A percentile compares a stretch with the other conserved stretches of the same genome.
phyloP scores from a whole-genome alignment of 1,284 basidiomycete genomes.

The Microbotryum violaceum region DNA sequence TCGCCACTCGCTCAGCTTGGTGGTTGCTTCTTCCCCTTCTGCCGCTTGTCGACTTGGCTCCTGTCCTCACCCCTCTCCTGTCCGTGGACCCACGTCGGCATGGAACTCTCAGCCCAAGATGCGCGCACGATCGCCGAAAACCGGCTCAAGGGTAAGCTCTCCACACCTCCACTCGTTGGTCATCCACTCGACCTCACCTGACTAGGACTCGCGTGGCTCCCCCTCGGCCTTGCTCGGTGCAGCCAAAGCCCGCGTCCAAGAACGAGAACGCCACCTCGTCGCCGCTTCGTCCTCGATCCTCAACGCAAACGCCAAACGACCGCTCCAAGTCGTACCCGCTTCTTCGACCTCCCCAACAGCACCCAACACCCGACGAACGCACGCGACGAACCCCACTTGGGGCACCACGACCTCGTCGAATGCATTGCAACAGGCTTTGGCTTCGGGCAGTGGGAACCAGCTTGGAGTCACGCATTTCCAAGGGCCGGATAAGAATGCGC shows the following conservation, averaged over 20 bases:
- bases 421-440: slow-evolving; percentile 36
- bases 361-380: slow-evolving; percentile 21
- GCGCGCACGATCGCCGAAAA: slow-evolving; percentile 10
- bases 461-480: slow-evolving; percentile 13
- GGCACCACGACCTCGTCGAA: slow-evolving; percentile 4
- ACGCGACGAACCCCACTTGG: slow-evolving; percentile 4
- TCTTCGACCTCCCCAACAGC: slow-evolving; percentile 55
- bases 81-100: not conserved
- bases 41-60: no score
- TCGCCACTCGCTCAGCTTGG: no score
- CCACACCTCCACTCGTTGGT: not conserved
- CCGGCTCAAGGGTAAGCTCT: slow-evolving; percentile 14
- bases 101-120: not conserved
- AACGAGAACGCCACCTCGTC: slow-evolving; percentile 43
- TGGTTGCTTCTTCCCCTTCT: no score
- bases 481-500: slow-evolving; percentile 16
- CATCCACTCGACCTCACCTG: not conserved
- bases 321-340: slow-evolving; percentile 49
- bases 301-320: slow-evolving; percentile 57
- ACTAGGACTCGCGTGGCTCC: no score
- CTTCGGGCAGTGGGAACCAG: slow-evolving; percentile 21
- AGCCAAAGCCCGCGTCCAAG: slow-evolving; percentile 49
- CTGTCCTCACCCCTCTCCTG: no score
- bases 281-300: not conserved
- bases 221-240: not conserved